Conservation (phyloP, 768 basidiomycete species). For the Naganishia onofrii region DNA sequence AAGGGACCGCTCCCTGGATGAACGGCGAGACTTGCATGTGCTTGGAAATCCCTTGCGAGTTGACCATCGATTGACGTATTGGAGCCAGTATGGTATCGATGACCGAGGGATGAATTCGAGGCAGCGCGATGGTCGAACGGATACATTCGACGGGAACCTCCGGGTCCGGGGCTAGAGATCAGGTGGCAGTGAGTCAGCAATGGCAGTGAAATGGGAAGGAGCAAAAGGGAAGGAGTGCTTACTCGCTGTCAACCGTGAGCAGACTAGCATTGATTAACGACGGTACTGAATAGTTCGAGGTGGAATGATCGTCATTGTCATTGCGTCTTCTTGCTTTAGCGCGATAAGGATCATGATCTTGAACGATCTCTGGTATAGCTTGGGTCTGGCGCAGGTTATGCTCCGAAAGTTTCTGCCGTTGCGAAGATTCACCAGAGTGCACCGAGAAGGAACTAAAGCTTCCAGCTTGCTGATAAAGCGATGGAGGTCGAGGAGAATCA, state of each 20-base stretch:
- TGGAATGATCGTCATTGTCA: conserved; percentile 52
- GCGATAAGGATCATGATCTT: conserved; percentile 33
- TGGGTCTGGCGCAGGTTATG: conserved; percentile 30
- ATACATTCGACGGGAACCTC: conserved; percentile 36
- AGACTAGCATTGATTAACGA: conserved; percentile 10
- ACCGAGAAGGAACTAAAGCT: conserved; percentile 15
- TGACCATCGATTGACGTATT: conserved; percentile 50
- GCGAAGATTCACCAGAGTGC: conserved; percentile 20
- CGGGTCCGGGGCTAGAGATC: conserved; percentile 46
- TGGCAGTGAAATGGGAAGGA: neutral
- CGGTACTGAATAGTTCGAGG: conserved; percentile 14
- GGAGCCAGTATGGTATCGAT: conserved; percentile 38
- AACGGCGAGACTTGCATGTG: conserved; percentile 44
- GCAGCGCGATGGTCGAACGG: conserved; percentile 38
- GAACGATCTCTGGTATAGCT: conserved; percentile 18
- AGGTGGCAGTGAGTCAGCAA: neutral
- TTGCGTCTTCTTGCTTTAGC: conserved; percentile 51
- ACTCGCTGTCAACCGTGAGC: conserved; percentile 51
- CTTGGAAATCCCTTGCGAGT: conserved; percentile 49
- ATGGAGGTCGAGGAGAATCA: conserved; percentile 17
- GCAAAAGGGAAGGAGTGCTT: conserved; percentile 33
- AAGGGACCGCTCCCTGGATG: conserved; percentile 32
- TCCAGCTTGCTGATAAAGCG: conserved; percentile 26
- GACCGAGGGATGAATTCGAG: conserved; percentile 39
- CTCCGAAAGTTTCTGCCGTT: conserved; percentile 22